Percentiles rank a stretch among this genome's conserved stretches.
These are phyloP conservation scores for Stemphylium vesicarium DNA, from an alignment of 2,329 filamentous ascomycete genomes.

Conservation along the genomic window DNA sequence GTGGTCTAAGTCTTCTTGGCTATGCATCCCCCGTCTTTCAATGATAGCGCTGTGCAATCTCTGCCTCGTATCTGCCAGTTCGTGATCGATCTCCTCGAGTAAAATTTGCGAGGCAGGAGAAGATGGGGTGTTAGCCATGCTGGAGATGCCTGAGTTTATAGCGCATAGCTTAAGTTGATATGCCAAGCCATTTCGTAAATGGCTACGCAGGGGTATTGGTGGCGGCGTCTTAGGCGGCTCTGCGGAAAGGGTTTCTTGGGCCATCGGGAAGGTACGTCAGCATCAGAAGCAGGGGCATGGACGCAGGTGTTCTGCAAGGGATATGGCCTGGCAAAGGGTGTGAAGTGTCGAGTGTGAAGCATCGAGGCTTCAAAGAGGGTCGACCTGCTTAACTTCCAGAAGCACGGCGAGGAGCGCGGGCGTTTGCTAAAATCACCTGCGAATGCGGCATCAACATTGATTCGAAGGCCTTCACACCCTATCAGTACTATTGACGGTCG, in stretches of 20 bases:
- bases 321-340: neutral
- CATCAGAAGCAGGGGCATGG: neutral
- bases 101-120: neutral
- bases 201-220: slow-evolving; percentile 9
- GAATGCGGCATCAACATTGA: neutral
- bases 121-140: neutral
- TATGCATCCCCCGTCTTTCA: neutral
- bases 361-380: slow-evolving; percentile 3
- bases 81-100: slow-evolving; percentile 3
- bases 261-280: slow-evolving; percentile 4
- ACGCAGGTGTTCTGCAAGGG: neutral
- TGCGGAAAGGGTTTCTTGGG: neutral
- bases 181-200: neutral
- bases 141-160: neutral
- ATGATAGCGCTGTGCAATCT: neutral
- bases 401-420: neutral
- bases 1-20: neutral
- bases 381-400: neutral
- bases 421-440: slow-evolving; percentile 7
- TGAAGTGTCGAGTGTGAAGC: neutral
- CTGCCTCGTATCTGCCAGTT: slow-evolving; percentile 4
- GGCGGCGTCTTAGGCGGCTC: slow-evolving; percentile 9
- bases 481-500: neutral
- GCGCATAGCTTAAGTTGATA: neutral
- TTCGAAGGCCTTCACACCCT: neutral